phyloP scores from a whole-genome alignment of 2,329 filamentous ascomycete genomes.

The Fusarium bulbicola region DNA sequence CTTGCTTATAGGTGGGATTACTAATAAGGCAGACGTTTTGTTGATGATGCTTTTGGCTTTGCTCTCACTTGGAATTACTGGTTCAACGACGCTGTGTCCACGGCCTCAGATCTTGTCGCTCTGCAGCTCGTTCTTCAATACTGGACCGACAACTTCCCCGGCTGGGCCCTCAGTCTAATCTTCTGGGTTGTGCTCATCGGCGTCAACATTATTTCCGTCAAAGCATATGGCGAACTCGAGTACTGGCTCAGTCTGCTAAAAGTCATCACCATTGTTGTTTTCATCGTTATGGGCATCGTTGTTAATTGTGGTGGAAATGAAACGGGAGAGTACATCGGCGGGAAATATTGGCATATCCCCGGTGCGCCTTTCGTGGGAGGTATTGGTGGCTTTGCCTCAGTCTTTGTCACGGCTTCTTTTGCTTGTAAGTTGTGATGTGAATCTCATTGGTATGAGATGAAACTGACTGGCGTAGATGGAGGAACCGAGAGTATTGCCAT shows the following conservation, averaged over 20 bases:
- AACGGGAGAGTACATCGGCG: constrained; percentile 64
- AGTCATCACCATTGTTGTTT: constrained; percentile 63
- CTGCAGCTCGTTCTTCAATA: constrained; percentile 65
- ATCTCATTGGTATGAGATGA: background rate
- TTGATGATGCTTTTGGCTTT: constrained; percentile 64
- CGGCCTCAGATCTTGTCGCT: constrained; percentile 66
- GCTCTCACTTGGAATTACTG: constrained; percentile 69
- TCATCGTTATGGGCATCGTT: constrained; percentile 70
- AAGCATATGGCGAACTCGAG: constrained; percentile 56
- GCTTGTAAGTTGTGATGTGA: constrained; percentile 55
- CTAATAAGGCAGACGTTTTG: constrained; percentile 50
- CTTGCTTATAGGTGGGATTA: background rate
- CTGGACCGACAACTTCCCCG: constrained; percentile 70
- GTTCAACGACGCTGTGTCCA: constrained; percentile 69
- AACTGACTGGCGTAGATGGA: constrained; percentile 39
- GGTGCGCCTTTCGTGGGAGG: constrained; percentile 72
- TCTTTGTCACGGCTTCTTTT: constrained; percentile 64
- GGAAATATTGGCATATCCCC: constrained; percentile 64
- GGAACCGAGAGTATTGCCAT: constrained; percentile 73
- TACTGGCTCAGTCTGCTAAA: constrained; percentile 67
- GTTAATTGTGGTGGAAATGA: constrained; percentile 63
- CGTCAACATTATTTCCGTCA: constrained; percentile 48
- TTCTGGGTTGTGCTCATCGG: constrained; percentile 65
- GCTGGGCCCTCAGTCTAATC: constrained; percentile 70
- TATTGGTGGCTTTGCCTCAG: constrained; percentile 71